A percentile compares a stretch with the other conserved stretches of the same genome.
Evolutionary conservation across 2,329 filamentous ascomycete genomes (phyloP).

Genomic region (Aspergillus puulaauensis): DNA sequence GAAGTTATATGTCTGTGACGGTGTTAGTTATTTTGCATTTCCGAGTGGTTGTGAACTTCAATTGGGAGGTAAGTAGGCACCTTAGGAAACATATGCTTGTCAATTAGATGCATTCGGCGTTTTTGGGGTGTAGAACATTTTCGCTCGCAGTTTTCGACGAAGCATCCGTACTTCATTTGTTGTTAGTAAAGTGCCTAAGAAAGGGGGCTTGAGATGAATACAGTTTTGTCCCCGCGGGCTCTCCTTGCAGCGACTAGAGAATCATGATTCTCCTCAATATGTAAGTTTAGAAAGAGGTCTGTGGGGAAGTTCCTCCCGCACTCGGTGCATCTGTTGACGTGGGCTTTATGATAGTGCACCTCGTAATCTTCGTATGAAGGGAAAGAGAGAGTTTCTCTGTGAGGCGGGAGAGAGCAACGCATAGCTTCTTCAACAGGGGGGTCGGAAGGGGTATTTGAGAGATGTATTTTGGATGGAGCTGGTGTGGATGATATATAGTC

Average conservation of each 20-base stretch:
- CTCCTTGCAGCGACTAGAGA: conserved; percentile 69
- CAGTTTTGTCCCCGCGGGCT: conserved; percentile 82
- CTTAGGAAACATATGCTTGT: conserved; percentile 89
- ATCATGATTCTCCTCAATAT: conserved; percentile 91
- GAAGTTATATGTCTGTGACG: conserved; percentile 72
- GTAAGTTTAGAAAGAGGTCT: conserved; percentile 73
- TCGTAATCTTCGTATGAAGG: conserved; percentile 78
- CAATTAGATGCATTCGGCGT: conserved; percentile 81
- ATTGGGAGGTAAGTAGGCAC: conserved; percentile 26
- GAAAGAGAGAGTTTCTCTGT: conserved; percentile 70
- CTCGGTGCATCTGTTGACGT: conserved; percentile 80
- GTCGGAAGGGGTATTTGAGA: conserved; percentile 51
- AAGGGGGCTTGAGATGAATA: conserved; percentile 45
- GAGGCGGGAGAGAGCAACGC: conserved; percentile 79
- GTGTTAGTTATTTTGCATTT: background rate
- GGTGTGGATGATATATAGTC: conserved; percentile 19
- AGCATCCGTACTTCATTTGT: conserved; percentile 74
- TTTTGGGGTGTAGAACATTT: conserved; percentile 83
- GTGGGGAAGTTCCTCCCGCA: conserved; percentile 89
- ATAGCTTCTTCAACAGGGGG: conserved; percentile 54
- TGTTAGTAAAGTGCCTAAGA: background rate
- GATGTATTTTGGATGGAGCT: conserved; percentile 55
- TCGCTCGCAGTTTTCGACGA: conserved; percentile 83
- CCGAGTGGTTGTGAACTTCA: background rate
- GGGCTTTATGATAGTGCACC: conserved; percentile 75